A percentile compares a stretch with the other conserved stretches of the same genome.
Conservation (phyloP, 2,329 filamentous ascomycete species). For the Ophiostoma montium region DNA sequence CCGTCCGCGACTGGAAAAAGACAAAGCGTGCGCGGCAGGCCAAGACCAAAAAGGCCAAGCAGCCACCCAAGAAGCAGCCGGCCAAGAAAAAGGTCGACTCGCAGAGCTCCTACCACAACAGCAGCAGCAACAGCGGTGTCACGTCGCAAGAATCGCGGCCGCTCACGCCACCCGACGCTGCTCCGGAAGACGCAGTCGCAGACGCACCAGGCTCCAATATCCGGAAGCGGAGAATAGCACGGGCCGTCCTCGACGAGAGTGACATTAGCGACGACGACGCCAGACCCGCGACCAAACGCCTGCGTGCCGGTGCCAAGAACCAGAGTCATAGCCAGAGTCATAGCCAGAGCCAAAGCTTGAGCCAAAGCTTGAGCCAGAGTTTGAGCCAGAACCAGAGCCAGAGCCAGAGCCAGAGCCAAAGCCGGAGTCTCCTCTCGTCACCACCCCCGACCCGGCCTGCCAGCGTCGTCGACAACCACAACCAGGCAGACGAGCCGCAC, state of each 20-base stretch:
- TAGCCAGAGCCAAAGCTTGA: background rate
- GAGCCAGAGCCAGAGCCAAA: background rate
- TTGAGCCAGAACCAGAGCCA: background rate
- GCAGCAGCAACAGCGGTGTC: background rate
- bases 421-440: background rate
- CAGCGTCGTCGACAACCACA: constrained; percentile 1
- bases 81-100: background rate
- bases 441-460: constrained; percentile 1
- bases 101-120: background rate
- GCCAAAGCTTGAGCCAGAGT: no score
- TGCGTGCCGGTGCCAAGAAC: background rate
- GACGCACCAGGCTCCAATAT: background rate
- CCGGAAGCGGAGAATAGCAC: background rate
- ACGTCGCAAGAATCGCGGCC: background rate
- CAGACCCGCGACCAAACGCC: background rate
- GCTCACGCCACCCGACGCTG: background rate
- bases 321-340: background rate
- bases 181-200: background rate
- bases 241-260: background rate
- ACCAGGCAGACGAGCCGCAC: background rate
- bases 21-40: background rate
- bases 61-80: background rate
- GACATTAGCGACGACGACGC: background rate
- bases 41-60: background rate
- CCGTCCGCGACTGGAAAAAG: constrained; percentile 19